Evolutionary conservation across 176 grass and related monocot genomes (phyloP), one percentile per base, ranked within the genome.

Genomic region (Chloris gayana): DNA sequence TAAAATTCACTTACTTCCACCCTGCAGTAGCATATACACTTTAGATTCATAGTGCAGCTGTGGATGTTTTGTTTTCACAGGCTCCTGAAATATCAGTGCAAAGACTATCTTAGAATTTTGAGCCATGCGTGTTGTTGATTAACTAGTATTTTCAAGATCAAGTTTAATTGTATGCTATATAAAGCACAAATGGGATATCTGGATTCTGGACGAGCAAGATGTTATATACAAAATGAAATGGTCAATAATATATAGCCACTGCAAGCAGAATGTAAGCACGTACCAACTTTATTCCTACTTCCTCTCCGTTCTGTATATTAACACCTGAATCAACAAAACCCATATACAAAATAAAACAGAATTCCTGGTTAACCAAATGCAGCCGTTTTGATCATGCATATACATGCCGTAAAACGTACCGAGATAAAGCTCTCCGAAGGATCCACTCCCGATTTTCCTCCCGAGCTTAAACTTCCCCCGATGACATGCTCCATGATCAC

Each of bases 31-130:
- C 89, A 93, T 97, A 82, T 97, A 97, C 33, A 97, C 88, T 85
- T 93, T 97, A 47, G 94, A 97, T 60, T 97, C 94, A 76, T 97
- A 97, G 42, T 97, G 94, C 56, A 97, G 81, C 59, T 97, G 94
- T 34, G 94, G 94, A 81, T 97, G 94, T 72, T 88, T 97, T 33
- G 94, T 87, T 69, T 91, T 97, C 80, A 91, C 84, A 21, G 87
- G 70, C 72, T 97, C 94, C 94, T 97, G 81, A 70, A 10, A 91
- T 38, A 84, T 71, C 51, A 85, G 69, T 82, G 3, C 10, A 1
- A 88, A 41, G 3, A 41, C 22, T 79, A 78, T 3, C 11, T 31
- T 73, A 49, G 69, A 58, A 58, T 1, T 17, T 35, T 88, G 56
- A 59, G 50, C 46, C 3, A 8, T 34, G 9, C 34, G 44, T 56